Evolutionary conservation across 2,329 filamentous ascomycete genomes (phyloP).

Genomic region (Colletotrichum cuscutae): DNA sequence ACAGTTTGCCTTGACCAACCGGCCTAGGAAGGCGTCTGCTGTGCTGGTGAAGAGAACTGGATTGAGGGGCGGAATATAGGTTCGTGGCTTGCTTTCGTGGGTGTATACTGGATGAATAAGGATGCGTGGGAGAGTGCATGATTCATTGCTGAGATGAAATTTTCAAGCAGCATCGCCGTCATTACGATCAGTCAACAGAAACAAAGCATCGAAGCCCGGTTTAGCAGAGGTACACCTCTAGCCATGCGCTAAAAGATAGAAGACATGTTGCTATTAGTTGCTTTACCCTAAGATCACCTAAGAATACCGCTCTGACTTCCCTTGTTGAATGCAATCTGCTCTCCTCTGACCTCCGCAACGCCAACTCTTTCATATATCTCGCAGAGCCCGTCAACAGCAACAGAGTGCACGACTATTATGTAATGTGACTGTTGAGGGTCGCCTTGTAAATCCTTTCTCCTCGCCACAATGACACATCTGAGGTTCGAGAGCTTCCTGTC

Average conservation of each 20-base stretch:
- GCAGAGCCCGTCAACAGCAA: not conserved
- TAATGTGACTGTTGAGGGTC: not conserved
- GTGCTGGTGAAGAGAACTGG: too few species aligned
- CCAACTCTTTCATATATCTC: not conserved
- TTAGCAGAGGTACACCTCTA: too few species aligned
- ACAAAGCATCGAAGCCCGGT: too few species aligned
- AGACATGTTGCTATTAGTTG: not conserved
- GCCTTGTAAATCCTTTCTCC: not conserved
- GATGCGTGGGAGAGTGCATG: too few species aligned
- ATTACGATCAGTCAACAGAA: too few species aligned
- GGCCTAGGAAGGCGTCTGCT: too few species aligned
- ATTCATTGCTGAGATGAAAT: too few species aligned
- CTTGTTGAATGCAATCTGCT: slow-evolving; percentile 1
- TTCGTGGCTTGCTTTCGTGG: too few species aligned
- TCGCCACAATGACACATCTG: slow-evolving; percentile 3
- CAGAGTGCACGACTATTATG: not conserved
- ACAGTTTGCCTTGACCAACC: too few species aligned
- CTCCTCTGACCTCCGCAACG: not conserved
- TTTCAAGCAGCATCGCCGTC: too few species aligned
- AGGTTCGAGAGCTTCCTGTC: not conserved
- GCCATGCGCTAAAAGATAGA: not conserved
- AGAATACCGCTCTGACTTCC: not conserved
- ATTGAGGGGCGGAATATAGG: too few species aligned
- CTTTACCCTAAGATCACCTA: not conserved
- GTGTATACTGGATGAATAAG: too few species aligned